Conservation (phyloP, 768 basidiomycete species). For the Termitomyces heimii region DNA sequence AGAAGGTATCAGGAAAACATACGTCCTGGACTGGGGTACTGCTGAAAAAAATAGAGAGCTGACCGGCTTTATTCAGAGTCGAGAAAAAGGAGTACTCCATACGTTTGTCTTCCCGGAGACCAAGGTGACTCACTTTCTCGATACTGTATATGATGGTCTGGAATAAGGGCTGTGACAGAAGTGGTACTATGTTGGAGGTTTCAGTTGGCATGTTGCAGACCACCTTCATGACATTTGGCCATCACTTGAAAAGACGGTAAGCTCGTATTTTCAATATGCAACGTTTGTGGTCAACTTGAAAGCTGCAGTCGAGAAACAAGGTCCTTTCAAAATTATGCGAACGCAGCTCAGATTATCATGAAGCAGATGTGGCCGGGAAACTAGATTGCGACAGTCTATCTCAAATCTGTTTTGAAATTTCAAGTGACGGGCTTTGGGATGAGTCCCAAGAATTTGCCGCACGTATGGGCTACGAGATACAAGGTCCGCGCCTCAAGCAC, state of each 20-base stretch:
- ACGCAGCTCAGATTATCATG: conserved; percentile 25
- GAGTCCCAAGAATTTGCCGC: conserved; percentile 7
- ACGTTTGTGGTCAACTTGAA: conserved; percentile 1
- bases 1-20: conserved; percentile 21
- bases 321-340: conserved; percentile 27
- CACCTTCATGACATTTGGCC: conserved; percentile 30
- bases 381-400: conserved; percentile 36
- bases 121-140: conserved; percentile 27
- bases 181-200: conserved; percentile 51
- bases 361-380: conserved; percentile 26
- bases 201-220: conserved; percentile 32
- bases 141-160: not conserved
- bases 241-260: conserved; percentile 29
- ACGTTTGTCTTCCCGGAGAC: conserved; percentile 44
- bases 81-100: conserved; percentile 28
- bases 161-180: conserved; percentile 22
- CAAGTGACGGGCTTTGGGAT: conserved; percentile 11
- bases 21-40: conserved; percentile 51
- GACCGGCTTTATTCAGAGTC: conserved; percentile 21
- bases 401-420: conserved; percentile 27
- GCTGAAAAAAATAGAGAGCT: conserved; percentile 25
- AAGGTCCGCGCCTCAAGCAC: no score
- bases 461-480: conserved; percentile 16
- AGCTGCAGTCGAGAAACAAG: conserved; percentile 23
- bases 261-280: conserved; percentile 1